Conservation (phyloP, 352 stramenopile genomes). For the Phytophthora idaei region DNA sequence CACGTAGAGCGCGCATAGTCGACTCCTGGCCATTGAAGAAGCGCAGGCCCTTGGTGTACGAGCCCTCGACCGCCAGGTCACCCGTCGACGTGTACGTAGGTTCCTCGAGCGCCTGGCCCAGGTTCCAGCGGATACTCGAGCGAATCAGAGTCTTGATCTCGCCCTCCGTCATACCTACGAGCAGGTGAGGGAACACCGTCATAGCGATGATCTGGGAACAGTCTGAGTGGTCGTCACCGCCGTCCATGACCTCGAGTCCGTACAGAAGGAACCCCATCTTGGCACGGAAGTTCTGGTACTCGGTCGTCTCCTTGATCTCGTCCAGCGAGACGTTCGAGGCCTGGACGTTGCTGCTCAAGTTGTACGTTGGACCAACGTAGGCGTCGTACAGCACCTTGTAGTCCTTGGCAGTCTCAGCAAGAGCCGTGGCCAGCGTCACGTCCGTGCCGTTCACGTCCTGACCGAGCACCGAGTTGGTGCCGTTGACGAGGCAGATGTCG, state of each 20-base stretch:
- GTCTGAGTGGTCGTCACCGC: slow-evolving; percentile 40
- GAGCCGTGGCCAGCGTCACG: slow-evolving; percentile 44
- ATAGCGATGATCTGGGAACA: slow-evolving; percentile 55
- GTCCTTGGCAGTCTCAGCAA: slow-evolving; percentile 42
- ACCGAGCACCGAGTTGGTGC: slow-evolving; percentile 51
- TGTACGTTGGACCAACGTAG: slow-evolving; percentile 58
- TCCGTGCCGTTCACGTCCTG: slow-evolving; percentile 46
- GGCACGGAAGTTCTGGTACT: slow-evolving; percentile 66
- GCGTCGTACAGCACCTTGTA: slow-evolving; percentile 60
- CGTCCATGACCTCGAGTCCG: slow-evolving; percentile 52
- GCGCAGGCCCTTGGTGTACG: slow-evolving; percentile 58
- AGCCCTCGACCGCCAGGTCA: slow-evolving; percentile 44
- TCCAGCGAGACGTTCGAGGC: slow-evolving; percentile 28
- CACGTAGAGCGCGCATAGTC: slow-evolving; percentile 56
- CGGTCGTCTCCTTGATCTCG: slow-evolving; percentile 45
- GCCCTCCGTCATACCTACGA: slow-evolving; percentile 57
- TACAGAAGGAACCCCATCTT: slow-evolving; percentile 58
- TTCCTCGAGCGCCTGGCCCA: slow-evolving; percentile 44
- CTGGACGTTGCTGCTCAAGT: slow-evolving; percentile 35
- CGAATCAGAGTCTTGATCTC: slow-evolving; percentile 59
- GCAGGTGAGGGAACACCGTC: slow-evolving; percentile 61
- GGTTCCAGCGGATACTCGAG: slow-evolving; percentile 55
- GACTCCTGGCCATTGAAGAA: slow-evolving; percentile 71
- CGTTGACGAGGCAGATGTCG: slow-evolving; percentile 52
- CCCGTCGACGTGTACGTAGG: slow-evolving; percentile 48